These are phyloP conservation scores for Floccularia luteovirens DNA, from an alignment of 768 basidiomycete species.

Conservation along the genomic window DNA sequence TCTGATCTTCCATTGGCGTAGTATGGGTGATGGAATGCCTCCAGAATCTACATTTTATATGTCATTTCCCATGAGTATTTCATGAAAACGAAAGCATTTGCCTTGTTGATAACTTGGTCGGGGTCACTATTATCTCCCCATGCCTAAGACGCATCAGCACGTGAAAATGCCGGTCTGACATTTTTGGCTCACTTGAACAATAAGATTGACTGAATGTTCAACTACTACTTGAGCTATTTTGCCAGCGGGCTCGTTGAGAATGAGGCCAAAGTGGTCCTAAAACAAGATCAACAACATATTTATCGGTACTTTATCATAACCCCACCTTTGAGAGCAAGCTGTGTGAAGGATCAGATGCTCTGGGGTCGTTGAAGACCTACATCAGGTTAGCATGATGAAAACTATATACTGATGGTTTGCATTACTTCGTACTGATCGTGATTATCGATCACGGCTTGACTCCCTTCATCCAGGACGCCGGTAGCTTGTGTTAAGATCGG, in stretches of 20 bases:
- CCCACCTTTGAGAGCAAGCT: conserved; percentile 61
- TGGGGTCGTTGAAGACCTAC: conserved; percentile 58
- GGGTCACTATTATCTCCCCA: conserved; percentile 41
- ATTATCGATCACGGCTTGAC: conserved; percentile 61
- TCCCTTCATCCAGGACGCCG: conserved; percentile 48
- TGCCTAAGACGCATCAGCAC: conserved; percentile 20
- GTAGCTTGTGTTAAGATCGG: conserved; percentile 57
- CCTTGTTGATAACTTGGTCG: conserved; percentile 36
- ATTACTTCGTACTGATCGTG: conserved; percentile 60
- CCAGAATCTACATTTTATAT: conserved; percentile 31
- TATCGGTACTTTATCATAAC: background rate
- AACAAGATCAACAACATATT: background rate
- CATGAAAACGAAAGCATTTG: too few species aligned
- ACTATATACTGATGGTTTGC: too few species aligned
- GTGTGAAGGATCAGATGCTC: conserved; percentile 69
- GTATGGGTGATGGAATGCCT: conserved; percentile 68
- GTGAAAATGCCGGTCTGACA: background rate
- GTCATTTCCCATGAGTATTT: too few species aligned
- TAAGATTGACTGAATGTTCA: conserved; percentile 48
- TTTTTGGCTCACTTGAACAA: conserved; percentile 35
- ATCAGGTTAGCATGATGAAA: background rate
- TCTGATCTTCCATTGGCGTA: conserved; percentile 44
- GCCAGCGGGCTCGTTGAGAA: conserved; percentile 70
- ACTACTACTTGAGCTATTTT: conserved; percentile 66
- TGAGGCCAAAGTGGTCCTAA: conserved; percentile 65